Percentiles rank a stretch among this genome's conserved stretches.
Conservation (phyloP, 1,284 basidiomycete genomes). For the Flammula alnicola region DNA sequence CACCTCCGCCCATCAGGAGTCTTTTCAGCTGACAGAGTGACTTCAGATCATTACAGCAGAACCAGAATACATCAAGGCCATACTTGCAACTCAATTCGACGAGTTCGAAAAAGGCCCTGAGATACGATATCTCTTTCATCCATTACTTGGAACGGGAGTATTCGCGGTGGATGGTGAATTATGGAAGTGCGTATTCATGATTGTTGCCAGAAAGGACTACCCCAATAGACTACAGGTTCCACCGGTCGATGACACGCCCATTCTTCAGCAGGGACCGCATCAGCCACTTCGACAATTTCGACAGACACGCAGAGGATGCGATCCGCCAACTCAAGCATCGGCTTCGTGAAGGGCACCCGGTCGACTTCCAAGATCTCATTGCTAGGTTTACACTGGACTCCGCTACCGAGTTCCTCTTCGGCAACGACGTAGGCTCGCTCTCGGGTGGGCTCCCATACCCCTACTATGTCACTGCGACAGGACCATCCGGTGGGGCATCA, state of each 20-base stretch:
- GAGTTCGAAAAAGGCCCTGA: slow-evolving; percentile 44
- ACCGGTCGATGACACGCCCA: slow-evolving; percentile 55
- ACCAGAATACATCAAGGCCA: slow-evolving; percentile 46
- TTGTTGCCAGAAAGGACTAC: no score
- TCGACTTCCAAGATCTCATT: slow-evolving; percentile 56
- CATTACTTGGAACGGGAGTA: slow-evolving; percentile 50
- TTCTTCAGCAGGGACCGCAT: slow-evolving; percentile 59
- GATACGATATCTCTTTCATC: slow-evolving; percentile 24
- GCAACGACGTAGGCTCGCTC: slow-evolving; percentile 40
- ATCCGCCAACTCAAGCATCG: slow-evolving; percentile 42
- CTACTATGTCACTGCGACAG: slow-evolving; percentile 28
- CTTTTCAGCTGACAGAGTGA: no score
- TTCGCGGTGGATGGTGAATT: slow-evolving; percentile 47
- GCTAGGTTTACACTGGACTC: slow-evolving; percentile 51
- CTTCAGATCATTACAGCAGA: slow-evolving; percentile 48
- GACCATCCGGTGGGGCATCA: slow-evolving; percentile 15
- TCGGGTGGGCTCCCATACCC: slow-evolving; percentile 41
- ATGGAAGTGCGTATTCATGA: slow-evolving; percentile 38
- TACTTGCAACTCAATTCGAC: slow-evolving; percentile 47
- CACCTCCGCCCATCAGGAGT: no score
- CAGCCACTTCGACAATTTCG: slow-evolving; percentile 56
- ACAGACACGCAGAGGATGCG: slow-evolving; percentile 43
- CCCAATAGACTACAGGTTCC: slow-evolving; percentile 40
- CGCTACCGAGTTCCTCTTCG: slow-evolving; percentile 49
- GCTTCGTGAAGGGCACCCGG: slow-evolving; percentile 44